Base-by-base conservation (phyloP, 2,329 filamentous ascomycete genomes). In the Colletotrichum tofieldiae region DNA sequence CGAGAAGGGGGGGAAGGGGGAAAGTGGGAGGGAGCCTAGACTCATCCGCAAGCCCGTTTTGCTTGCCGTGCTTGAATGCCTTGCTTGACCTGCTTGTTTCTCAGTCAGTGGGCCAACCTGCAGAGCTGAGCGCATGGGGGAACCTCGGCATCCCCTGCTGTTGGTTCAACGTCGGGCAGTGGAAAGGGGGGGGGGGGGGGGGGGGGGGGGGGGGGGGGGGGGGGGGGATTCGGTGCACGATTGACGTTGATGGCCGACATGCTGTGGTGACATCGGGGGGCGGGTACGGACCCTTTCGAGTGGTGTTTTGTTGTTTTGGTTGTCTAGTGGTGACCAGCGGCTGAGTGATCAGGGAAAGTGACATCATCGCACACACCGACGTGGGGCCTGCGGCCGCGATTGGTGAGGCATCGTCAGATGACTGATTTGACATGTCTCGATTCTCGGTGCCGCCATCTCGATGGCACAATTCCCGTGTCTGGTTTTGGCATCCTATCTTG, bases 321-420 rank as follows among this genome's bases (percentile, higher is more conserved):
- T 29, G 49, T 18, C 49, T 55, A 35, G 35, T 20, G 60, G 32
- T 63, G 45, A 41, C 47, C 39, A 29, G 54, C 35, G 41, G 54
- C 56, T 32, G 29, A 55, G 47, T 37, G 51, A 54, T 20, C 26
- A 23, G 39, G 7, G 3, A 52, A 12, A 45, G 58, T 71, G 68
- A 71, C 68, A 63, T 71, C 68, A 71, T 65, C 26, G 29, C 16
- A 20, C 54, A 37, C 45, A 11, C 23, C 47, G 29, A 12, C n/a
- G 8, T 32, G 32, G 49, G 23, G 45, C 26, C 51, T 51, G 51
- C 35, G 37, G 26, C 20, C 29, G 23, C 54, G 12, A 69, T 69
- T 65, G 51, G 60, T 11, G 49, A 29, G 37, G 23, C 32, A 35
- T 43, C 51, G 49, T 68, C 51, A 64, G 49, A 65, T 56, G 59